Conservation (phyloP, 352 stramenopile species). For the Globisporangium acanthophoron region DNA sequence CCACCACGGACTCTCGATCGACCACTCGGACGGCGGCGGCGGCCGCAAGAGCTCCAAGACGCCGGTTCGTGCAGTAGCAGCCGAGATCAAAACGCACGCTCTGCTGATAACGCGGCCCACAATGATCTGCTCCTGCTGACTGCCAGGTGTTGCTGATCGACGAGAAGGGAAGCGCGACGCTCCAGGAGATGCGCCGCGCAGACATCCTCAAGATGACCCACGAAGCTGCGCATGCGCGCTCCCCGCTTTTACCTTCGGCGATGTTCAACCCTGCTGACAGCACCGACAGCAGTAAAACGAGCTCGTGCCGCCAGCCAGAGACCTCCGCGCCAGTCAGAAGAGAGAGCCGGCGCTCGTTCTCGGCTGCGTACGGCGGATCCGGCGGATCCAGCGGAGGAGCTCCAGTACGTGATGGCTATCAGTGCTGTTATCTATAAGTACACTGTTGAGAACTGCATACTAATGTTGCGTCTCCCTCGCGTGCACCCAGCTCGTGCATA, state of each 20-base stretch:
- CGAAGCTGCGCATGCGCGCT: constrained; percentile 4
- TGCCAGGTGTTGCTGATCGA: constrained; percentile 17
- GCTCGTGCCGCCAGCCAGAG: not conserved
- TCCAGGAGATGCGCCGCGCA: constrained; percentile 14
- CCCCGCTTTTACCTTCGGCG: not conserved
- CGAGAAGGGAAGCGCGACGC: constrained; percentile 2
- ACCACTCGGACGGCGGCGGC: constrained; percentile 1
- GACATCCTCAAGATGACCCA: constrained; percentile 18
- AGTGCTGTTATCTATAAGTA: not conserved
- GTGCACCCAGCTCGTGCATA: constrained; percentile 38
- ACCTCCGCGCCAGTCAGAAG: not conserved
- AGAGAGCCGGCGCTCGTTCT: constrained; percentile 1
- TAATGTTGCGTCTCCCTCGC: not conserved
- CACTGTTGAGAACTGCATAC: not conserved
- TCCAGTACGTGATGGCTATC: not conserved
- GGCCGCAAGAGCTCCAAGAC: constrained; percentile 12
- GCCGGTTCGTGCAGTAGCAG: not conserved
- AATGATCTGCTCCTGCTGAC: not conserved
- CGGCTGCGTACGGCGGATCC: not conserved
- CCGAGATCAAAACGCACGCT: too few relatives aligned
- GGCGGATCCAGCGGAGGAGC: not conserved
- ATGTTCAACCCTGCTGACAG: not conserved
- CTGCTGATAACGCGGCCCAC: not conserved
- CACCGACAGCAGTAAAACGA: constrained; percentile 2
- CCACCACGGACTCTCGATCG: constrained; percentile 6